Evolutionary conservation across 139 green algal genomes (phyloP), one percentile per base, ranked within the genome.

Genomic region (Coelastrella sp.): DNA sequence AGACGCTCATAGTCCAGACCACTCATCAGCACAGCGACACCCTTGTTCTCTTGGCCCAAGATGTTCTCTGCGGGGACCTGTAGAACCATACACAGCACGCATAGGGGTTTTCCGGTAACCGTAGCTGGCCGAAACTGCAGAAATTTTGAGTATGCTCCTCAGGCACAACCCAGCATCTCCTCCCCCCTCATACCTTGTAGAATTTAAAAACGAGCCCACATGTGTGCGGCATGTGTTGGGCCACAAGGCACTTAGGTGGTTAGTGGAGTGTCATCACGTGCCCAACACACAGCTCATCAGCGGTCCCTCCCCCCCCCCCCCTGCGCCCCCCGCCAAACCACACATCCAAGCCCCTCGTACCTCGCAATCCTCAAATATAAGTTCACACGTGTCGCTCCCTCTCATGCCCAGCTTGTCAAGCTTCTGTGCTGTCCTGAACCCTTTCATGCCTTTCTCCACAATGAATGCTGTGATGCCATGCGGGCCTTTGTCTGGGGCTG

Each of bases 391-490:
- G 93, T 99, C 97, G 58, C 93, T 97, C 61, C 97, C 97, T 4
- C 97, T 89, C 97, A 99, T 99, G 82, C 97, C 97, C 73, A 99
- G 93, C 94, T 99, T 99, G 93, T 99, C 97, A 89, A 99, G 95
- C 95, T 99, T 99, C 94, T 99, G 97, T 2, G 96, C 97, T 0
- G 97, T 97, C 81, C 75, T 92, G 93, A 98, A 98, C 60, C 97
- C 96, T 80, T 93, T 65, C 95, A 98, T 99, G 79, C 96, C 97
- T 66, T 97, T 96, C 92, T 99, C 97, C 4, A 99, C 92, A 5
- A 99, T 95, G 90, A 99, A 99, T 1, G 97, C 97, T 2, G 96
- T 99, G 93, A 99, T 99, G 85, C 97, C 97, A 16, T 98, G 94
- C 0, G 95, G 61, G 0, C 94, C 96, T 8, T 88, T 89, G 7